These are phyloP conservation scores for Primulina tabacum DNA, from an alignment of 257 asterid species.

Conservation along the genomic window DNA sequence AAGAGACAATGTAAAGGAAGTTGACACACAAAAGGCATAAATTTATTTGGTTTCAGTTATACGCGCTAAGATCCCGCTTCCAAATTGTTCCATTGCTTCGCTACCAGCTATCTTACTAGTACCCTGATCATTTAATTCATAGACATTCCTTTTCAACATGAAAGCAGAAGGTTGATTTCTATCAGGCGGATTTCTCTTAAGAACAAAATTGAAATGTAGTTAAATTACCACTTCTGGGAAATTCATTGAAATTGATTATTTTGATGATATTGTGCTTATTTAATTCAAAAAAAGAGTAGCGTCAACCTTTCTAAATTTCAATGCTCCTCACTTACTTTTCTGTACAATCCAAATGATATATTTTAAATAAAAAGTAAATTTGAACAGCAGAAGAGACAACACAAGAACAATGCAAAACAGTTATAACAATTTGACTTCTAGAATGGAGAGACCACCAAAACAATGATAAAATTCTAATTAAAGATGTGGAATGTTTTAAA, in stretches of 20 bases:
- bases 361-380: too few species aligned
- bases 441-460: background rate
- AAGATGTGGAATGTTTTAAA: background rate
- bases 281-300: too few species aligned
- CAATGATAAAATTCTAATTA: background rate
- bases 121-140: background rate
- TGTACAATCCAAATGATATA: background rate
- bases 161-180: too few species aligned
- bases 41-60: background rate
- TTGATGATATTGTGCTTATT: too few species aligned
- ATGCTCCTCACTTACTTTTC: too few species aligned
- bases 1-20: background rate
- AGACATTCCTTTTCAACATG: too few species aligned
- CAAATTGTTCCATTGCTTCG: background rate
- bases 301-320: too few species aligned
- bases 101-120: background rate
- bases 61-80: background rate
- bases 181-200: too few species aligned
- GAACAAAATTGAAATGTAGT: too few species aligned
- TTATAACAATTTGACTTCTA: background rate
- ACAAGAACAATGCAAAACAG: background rate
- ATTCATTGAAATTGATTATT: too few species aligned
- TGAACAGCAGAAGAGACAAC: background rate
- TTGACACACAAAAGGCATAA: background rate
- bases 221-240: too few species aligned